Base-by-base conservation (phyloP, 768 basidiomycete genomes). In the Lentinula raphanica region DNA sequence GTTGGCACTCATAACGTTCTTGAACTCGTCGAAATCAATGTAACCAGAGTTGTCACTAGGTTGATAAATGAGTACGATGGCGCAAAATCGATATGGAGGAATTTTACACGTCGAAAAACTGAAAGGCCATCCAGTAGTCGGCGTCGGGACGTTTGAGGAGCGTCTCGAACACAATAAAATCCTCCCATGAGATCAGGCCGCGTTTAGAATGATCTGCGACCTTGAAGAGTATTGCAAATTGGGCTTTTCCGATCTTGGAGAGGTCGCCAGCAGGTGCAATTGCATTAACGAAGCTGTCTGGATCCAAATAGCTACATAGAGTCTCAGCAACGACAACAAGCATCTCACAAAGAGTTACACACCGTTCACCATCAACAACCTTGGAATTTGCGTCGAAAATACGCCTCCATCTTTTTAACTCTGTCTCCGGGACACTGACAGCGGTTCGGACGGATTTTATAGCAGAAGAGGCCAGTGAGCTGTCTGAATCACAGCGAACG, bases 101-200 rank as follows among this genome's bases (percentile, higher is more conserved):
- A 9, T 81, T 90, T 69, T 74, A 94, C 93, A 88, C 89, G 71
- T 97, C 94, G 71, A 96, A 97, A 69, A 92, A 95, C 69, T 91
- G 88, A 78, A 96, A 96, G 19, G 94, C 94, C 72, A 95, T 94
- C 82, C 90, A 92, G 72, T 96, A 95, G 70, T 98, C 94, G 29
- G 96, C 96, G 71, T 98, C 96, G 19, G 96, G 92, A 62, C 91
- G 81, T 76, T 98, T 94, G 66, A 96, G 74, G 62, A 92, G 75
- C 17, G 94, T 95, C 77, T 98, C 90, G 69, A 99, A 99, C 61
- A 96, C 88, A 5, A 86, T 87, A 64, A 97, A 99, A 72, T 99
- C 97, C 66, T 97, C 94, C 88, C 93, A 98, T 51, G 89, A 88
- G 55, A 96, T 81, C 25, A 90, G 75, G 36, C 87, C 92, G 62